These are phyloP conservation scores for Sporothrix inflata DNA, from an alignment of 2,329 filamentous ascomycete genomes.

Conservation along the genomic window DNA sequence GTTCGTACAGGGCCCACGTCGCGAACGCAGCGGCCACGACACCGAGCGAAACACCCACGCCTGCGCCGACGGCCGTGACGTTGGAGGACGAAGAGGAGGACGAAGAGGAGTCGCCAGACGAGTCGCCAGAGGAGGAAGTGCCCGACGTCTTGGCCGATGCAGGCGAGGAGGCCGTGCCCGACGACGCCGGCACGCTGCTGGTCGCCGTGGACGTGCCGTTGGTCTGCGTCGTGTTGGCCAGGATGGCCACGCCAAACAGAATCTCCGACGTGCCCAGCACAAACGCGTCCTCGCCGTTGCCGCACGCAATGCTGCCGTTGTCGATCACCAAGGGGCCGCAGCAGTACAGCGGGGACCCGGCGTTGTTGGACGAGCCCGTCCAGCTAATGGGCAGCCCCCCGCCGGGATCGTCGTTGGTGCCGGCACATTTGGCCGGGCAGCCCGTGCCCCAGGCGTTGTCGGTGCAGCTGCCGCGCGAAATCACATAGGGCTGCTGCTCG, in stretches of 20 bases:
- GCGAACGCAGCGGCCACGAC: constrained; percentile 26
- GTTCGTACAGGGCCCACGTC: constrained; percentile 31
- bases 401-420: constrained; percentile 17
- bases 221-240: constrained; percentile 29
- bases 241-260: constrained; percentile 26
- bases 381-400: constrained; percentile 25
- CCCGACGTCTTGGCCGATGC: not conserved
- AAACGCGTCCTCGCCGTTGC: constrained; percentile 26
- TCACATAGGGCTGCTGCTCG: constrained; percentile 28
- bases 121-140: not conserved
- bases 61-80: constrained; percentile 29
- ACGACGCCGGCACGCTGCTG: not conserved
- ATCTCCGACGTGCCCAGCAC: constrained; percentile 23
- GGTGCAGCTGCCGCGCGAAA: constrained; percentile 32
- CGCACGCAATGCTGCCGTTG: constrained; percentile 25
- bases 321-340: constrained; percentile 20
- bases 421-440: constrained; percentile 28
- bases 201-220: not conserved
- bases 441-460: constrained; percentile 30
- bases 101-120: not conserved
- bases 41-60: constrained; percentile 31
- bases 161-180: not conserved
- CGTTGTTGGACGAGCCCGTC: constrained; percentile 18
- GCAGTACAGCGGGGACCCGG: constrained; percentile 28
- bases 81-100: not conserved